phyloP scores from a whole-genome alignment of 2,329 filamentous ascomycete species.

The Penicillium sp. region DNA sequence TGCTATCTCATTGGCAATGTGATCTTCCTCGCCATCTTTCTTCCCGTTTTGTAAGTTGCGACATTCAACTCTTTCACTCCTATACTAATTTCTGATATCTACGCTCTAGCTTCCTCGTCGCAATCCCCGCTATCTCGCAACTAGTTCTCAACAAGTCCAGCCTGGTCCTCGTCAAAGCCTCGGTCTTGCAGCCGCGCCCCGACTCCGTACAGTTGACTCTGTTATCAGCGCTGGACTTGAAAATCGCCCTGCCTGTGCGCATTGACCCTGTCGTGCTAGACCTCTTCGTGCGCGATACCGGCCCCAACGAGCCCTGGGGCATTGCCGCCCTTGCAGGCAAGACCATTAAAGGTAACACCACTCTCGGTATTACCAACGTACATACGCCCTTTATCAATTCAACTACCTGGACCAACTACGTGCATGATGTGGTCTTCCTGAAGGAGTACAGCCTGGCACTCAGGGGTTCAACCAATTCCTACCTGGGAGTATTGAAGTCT shows the following conservation, averaged over 20 bases:
- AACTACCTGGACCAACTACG: conserved; percentile 29
- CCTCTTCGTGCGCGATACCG: conserved; percentile 31
- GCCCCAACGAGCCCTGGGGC: conserved; percentile 27
- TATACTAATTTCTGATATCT: neutral
- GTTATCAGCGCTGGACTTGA: conserved; percentile 34
- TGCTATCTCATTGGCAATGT: conserved; percentile 33
- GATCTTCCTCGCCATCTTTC: conserved; percentile 37
- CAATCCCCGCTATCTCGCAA: conserved; percentile 41
- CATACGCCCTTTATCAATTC: conserved; percentile 25
- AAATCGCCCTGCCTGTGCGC: conserved; percentile 32
- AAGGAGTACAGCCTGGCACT: conserved; percentile 25
- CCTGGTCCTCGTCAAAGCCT: conserved; percentile 34
- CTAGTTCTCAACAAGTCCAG: conserved; percentile 35
- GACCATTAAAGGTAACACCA: conserved; percentile 35
- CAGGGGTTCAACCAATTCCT: conserved; percentile 27
- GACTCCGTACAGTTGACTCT: conserved; percentile 33
- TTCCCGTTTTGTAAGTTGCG: conserved; percentile 38
- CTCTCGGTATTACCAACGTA: conserved; percentile 22
- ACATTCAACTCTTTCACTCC: neutral
- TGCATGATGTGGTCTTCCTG: conserved; percentile 30
- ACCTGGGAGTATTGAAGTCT: conserved; percentile 31
- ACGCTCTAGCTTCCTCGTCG: conserved; percentile 34
- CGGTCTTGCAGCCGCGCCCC: conserved; percentile 32
- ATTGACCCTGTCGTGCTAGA: conserved; percentile 34
- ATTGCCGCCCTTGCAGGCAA: conserved; percentile 21